phyloP scores from a whole-genome alignment of 139 green algal species.

The Choricystis sp. region DNA sequence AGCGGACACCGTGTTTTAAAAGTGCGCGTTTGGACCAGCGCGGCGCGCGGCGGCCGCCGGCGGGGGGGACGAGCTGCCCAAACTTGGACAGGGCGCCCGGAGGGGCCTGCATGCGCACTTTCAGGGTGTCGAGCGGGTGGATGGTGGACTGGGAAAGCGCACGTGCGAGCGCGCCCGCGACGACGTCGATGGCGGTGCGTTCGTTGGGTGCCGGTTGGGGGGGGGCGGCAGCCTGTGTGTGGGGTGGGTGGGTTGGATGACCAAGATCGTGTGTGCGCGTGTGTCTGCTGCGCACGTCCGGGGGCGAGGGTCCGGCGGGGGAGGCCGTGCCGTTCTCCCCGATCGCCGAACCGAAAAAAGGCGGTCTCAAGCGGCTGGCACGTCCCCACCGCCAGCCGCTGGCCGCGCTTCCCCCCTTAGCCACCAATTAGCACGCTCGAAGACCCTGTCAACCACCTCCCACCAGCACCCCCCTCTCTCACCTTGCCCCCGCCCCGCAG shows the following conservation, averaged over 20 bases:
- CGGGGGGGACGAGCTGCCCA: conserved; percentile 36
- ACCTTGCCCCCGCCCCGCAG: too few species aligned
- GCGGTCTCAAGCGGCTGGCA: too few species aligned
- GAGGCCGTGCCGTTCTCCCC: too few species aligned
- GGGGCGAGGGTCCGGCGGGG: too few species aligned
- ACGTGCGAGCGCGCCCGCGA: conserved; percentile 66
- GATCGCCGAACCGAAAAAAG: too few species aligned
- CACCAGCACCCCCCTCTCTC: too few species aligned
- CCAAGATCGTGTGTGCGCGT: conserved; percentile 8
- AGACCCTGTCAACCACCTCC: too few species aligned
- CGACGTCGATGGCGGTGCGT: conserved; percentile 30
- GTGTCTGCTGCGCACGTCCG: too few species aligned
- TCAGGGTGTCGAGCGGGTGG: conserved; percentile 84
- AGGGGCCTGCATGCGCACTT: conserved; percentile 57
- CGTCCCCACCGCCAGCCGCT: too few species aligned
- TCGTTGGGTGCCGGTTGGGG: conserved; percentile 13
- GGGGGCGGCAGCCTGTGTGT: background rate
- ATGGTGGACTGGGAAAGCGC: conserved; percentile 74
- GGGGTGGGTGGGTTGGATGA: background rate
- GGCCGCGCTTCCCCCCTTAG: too few species aligned
- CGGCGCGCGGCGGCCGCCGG: conserved; percentile 1
- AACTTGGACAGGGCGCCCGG: conserved; percentile 32
- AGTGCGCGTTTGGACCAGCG: background rate
- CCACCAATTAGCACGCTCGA: too few species aligned
- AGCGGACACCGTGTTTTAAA: background rate